These are phyloP conservation scores for Carex scoparia DNA, from an alignment of 176 grass and related monocot genomes.

Conservation along the genomic window DNA sequence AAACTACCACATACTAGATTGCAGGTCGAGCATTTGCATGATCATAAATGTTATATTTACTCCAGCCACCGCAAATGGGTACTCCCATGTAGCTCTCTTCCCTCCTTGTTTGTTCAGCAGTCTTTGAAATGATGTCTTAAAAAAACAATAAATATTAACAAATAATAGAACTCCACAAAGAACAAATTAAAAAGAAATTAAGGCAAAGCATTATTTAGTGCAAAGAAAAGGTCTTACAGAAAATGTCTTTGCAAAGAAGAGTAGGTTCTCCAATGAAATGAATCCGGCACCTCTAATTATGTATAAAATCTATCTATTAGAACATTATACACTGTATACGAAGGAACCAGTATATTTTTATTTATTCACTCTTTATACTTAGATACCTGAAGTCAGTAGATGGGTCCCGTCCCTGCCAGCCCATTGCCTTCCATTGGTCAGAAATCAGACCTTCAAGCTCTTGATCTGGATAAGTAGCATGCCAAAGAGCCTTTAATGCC, in stretches of 20 bases:
- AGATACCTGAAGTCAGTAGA: constrained; percentile 87
- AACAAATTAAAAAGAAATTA: constrained; percentile 1
- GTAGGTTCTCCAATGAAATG: constrained; percentile 93
- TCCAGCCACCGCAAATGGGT: constrained; percentile 91
- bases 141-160: neutral
- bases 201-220: neutral
- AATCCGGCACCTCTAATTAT: constrained; percentile 67
- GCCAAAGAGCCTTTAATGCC: constrained; percentile 91
- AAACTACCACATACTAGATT: constrained; percentile 50
- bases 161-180: neutral
- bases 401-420: constrained; percentile 97
- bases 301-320: constrained; percentile 9
- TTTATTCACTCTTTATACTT: neutral
- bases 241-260: constrained; percentile 97
- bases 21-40: constrained; percentile 97
- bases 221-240: constrained; percentile 53
- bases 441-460: constrained; percentile 81
- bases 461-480: constrained; percentile 91
- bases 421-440: constrained; percentile 98
- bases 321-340: neutral
- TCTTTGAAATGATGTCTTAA: constrained; percentile 82
- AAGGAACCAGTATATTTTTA: neutral
- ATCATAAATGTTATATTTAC: constrained; percentile 99
- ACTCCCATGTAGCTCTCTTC: constrained; percentile 78
- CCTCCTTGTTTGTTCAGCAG: constrained; percentile 75